Percentiles rank a stretch among this genome's conserved stretches.
Conservation (phyloP, 352 stramenopile genomes). For the Pythium rishiriense region DNA sequence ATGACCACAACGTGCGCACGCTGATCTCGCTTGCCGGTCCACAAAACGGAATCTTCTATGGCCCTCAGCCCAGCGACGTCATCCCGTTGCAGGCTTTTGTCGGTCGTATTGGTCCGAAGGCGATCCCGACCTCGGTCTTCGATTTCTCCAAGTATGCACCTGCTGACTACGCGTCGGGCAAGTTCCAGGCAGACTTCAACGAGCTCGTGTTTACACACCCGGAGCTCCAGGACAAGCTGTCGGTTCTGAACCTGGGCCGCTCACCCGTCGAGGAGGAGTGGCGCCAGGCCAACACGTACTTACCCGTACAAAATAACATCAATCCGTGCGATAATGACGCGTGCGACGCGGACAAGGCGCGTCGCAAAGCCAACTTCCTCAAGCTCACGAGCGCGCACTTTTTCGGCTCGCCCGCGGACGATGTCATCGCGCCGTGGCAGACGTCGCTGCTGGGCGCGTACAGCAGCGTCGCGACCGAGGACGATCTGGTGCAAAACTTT, state of each 20-base stretch:
- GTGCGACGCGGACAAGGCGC: conserved; percentile 15
- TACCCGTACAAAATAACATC: conserved; percentile 40
- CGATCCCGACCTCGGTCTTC: conserved; percentile 26
- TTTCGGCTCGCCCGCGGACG: conserved; percentile 39
- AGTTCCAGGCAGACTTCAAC: conserved; percentile 40
- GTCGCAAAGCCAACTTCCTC: conserved; percentile 37
- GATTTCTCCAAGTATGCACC: conserved; percentile 35
- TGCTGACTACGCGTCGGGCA: conserved; percentile 30
- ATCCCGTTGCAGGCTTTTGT: conserved; percentile 36
- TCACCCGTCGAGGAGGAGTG: conserved; percentile 31
- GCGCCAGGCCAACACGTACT: conserved; percentile 32
- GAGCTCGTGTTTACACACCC: conserved; percentile 27
- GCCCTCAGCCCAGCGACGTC: conserved; percentile 34
- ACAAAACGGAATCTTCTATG: conserved; percentile 61
- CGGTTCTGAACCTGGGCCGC: conserved; percentile 26
- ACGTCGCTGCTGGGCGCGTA: conserved; percentile 37
- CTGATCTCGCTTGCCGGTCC: conserved; percentile 45
- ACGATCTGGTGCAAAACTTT: conserved; percentile 35
- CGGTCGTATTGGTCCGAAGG: conserved; percentile 26
- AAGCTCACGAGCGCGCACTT: conserved; percentile 34
- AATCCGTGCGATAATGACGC: conserved; percentile 28
- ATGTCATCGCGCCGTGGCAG: conserved; percentile 44
- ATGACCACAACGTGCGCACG: conserved; percentile 52
- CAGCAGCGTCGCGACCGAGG: conserved; percentile 26
- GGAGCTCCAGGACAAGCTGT: conserved; percentile 34